Evolutionary conservation across 805 yeast genomes (phyloP), one percentile per base, ranked within the genome.

Genomic region (Barnettozyma botsteinii): DNA sequence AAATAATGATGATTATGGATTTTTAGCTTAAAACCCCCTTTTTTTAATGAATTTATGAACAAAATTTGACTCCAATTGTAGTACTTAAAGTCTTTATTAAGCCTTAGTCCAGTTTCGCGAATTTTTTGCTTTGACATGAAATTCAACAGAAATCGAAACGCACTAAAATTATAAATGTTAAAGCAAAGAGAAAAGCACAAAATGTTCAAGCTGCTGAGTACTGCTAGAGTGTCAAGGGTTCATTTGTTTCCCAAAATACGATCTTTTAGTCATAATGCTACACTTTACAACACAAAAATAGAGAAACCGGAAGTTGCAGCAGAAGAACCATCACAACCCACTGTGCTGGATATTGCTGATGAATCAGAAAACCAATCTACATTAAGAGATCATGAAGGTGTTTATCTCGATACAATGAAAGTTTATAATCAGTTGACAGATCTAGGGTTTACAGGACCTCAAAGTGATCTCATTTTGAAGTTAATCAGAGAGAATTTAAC

Each of bases 361-460:
- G 33, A 35, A 4, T 22, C 19, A 7, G 40, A 35, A 14, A 35
- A 33, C 23, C 17, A 19, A 17, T 24, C 21, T n/a, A 13, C 34
- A 26, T 19, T 18, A 28, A 15, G 19, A 31, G 31, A 28, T 17
- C 22, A 13, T 7, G 25, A 24, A 7, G 13, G 21, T 10, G 31
- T 42, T 10, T 55, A 60, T 37, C 68, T 87, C 36, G 85, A 86
- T 34, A 81, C 89, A 1, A 78, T 79, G 58, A 66, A 64, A 29
- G 74, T 83, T 0, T 81, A 67, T 52, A 66, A 71, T 17, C 71
- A 73, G 38, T 67, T 86, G 15, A 57, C 57, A 14, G 54, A 57
- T 0, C 66, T 82, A 2, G 88, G 87, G 2, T 81, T 81, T 54
- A 73, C 76, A 1, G 69, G 70, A 1, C 60, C 60, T 4, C 91